phyloP scores from a whole-genome alignment of 768 basidiomycete species.

The button mushroom (Agaricus bisporus) region DNA sequence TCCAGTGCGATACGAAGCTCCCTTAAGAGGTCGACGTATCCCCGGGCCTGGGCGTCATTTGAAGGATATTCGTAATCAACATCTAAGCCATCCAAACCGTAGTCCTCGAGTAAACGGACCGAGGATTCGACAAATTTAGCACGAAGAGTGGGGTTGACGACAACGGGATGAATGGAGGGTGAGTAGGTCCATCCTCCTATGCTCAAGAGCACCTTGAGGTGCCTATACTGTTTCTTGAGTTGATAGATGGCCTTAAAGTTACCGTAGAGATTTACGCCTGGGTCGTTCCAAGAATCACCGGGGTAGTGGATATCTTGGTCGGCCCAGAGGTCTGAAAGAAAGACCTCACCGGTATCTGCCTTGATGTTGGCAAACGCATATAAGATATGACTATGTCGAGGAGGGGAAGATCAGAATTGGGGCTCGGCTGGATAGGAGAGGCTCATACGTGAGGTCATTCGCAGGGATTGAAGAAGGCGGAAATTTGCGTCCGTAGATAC shows the following conservation, averaged over 20 bases:
- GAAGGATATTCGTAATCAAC: slow-evolving; percentile 92
- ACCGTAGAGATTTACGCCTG: slow-evolving; percentile 87
- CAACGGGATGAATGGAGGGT: slow-evolving; percentile 78
- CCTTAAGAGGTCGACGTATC: slow-evolving; percentile 77
- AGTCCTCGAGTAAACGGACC: slow-evolving; percentile 80
- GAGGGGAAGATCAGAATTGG: slow-evolving; percentile 8
- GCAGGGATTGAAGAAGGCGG: slow-evolving; percentile 81
- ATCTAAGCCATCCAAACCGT: slow-evolving; percentile 89
- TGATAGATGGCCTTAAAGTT: slow-evolving; percentile 93
- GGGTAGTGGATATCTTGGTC: slow-evolving; percentile 97
- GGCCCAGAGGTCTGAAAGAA: slow-evolving; percentile 87
- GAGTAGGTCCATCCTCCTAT: slow-evolving; percentile 98
- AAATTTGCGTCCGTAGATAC: slow-evolving; percentile 92
- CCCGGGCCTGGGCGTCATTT: slow-evolving; percentile 68
- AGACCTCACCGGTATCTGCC: slow-evolving; percentile 79
- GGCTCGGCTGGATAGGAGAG: not conserved
- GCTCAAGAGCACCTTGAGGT: slow-evolving; percentile 74
- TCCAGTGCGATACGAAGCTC: slow-evolving; percentile 76
- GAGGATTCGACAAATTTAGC: slow-evolving; percentile 77
- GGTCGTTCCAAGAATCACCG: slow-evolving; percentile 92
- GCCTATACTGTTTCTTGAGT: slow-evolving; percentile 81
- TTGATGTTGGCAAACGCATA: slow-evolving; percentile 92
- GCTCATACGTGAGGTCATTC: slow-evolving; percentile 75
- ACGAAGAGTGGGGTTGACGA: slow-evolving; percentile 56
- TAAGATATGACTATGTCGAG: slow-evolving; percentile 62